phyloP scores from a whole-genome alignment of 2,329 filamentous ascomycete genomes.

The Aspergillus flavus region DNA sequence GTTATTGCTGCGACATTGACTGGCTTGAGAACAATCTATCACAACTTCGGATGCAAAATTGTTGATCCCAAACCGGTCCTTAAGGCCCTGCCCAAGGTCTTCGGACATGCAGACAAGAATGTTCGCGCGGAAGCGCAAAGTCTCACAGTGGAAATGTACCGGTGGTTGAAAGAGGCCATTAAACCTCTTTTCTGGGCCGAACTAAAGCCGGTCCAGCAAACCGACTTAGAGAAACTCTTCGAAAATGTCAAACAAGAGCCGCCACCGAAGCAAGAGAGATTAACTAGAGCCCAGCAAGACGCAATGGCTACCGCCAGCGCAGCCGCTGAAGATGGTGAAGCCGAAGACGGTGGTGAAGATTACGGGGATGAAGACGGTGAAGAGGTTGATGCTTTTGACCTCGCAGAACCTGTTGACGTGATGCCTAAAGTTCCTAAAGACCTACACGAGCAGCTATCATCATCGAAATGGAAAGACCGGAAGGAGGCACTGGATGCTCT shows the following conservation, averaged over 20 bases:
- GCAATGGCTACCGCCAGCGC: conserved; percentile 72
- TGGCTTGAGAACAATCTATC: conserved; percentile 80
- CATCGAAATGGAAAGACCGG: conserved; percentile 97
- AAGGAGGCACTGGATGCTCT: conserved; percentile 91
- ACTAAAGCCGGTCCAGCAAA: conserved; percentile 91
- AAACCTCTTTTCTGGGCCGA: conserved; percentile 98
- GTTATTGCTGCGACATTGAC: conserved; percentile 75
- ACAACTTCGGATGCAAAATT: conserved; percentile 92
- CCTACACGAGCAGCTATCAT: conserved; percentile 80
- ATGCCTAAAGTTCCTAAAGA: conserved; percentile 77
- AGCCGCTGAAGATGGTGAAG: conserved; percentile 60
- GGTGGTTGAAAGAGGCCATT: conserved; percentile 97
- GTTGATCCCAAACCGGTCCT: conserved; percentile 91
- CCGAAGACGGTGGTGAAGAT: conserved; percentile 61
- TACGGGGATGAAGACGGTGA: conserved; percentile 60
- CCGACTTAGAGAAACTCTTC: conserved; percentile 89
- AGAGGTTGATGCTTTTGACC: conserved; percentile 78
- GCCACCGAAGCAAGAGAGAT: conserved; percentile 83
- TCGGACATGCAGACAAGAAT: conserved; percentile 97
- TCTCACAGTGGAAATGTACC: conserved; percentile 89
- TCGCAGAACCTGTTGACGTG: conserved; percentile 86
- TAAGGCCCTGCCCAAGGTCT: conserved; percentile 85
- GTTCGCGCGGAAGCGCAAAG: conserved; percentile 91
- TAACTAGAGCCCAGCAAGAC: conserved; percentile 86
- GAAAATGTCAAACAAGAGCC: conserved; percentile 89